Conservation (phyloP, 176 grass and related monocot species). For the Bothriochloa decipiens region DNA sequence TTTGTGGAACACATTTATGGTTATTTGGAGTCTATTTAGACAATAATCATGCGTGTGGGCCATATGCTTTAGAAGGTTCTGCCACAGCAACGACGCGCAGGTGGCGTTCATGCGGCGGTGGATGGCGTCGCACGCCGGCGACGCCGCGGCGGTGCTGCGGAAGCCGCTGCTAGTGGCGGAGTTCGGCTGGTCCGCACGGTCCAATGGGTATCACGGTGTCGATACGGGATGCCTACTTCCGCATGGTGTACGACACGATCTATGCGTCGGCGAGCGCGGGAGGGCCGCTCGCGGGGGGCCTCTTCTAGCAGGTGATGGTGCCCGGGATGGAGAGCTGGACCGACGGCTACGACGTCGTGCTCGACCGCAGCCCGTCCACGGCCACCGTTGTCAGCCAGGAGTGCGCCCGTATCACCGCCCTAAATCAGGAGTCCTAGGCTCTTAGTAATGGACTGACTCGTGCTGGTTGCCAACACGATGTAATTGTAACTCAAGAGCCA, state of each 20-base stretch:
- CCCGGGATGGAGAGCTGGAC: constrained; percentile 70
- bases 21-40: too few relatives aligned
- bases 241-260: constrained; percentile 53
- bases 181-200: constrained; percentile 67
- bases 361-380: constrained; percentile 53
- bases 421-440: background rate
- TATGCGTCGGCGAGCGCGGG: constrained; percentile 51
- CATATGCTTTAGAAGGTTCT: too few relatives aligned
- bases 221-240: constrained; percentile 56
- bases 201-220: constrained; percentile 47
- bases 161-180: constrained; percentile 79
- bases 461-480: background rate
- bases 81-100: too few relatives aligned
- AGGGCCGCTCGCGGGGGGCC: constrained; percentile 54
- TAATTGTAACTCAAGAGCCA: background rate
- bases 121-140: too few relatives aligned
- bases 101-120: too few relatives aligned
- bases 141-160: constrained; percentile 37
- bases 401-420: constrained; percentile 42
- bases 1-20: too few relatives aligned
- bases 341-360: constrained; percentile 74
- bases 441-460: background rate
- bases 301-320: constrained; percentile 86
- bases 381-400: constrained; percentile 46
- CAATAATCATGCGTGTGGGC: too few relatives aligned